A percentile compares a stretch with the other conserved stretches of the same genome.
phyloP scores from a whole-genome alignment of 495 filamentous ascomycete species.

The Jackrogersella multiformis region DNA sequence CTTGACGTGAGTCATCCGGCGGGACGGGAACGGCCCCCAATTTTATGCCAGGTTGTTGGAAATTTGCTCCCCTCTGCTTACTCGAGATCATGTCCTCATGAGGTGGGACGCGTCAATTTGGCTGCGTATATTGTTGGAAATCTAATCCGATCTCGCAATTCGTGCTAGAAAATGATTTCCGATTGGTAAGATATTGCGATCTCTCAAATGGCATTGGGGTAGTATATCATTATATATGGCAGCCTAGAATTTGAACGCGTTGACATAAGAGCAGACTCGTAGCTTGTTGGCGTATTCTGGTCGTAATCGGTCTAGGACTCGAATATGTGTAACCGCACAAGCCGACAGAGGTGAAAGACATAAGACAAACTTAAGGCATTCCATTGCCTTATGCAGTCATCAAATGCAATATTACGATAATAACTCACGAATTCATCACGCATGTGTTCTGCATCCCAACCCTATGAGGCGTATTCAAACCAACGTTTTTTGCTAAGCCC shows the following conservation, averaged over 20 bases:
- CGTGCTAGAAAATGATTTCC: background rate
- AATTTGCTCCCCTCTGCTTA: background rate
- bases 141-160: conserved; percentile 23
- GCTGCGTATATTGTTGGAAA: background rate
- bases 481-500: conserved; percentile 6
- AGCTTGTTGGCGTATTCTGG: background rate
- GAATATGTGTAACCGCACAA: background rate
- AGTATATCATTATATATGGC: background rate
- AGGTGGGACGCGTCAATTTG: conserved; percentile 26
- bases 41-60: background rate
- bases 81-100: background rate
- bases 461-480: background rate
- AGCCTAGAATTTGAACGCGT: conserved; percentile 15
- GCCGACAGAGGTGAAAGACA: background rate
- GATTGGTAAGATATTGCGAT: background rate
- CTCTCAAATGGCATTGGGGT: conserved; percentile 3
- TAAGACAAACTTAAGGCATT: background rate
- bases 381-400: conserved; percentile 12
- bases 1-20: conserved; percentile 33
- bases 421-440: background rate
- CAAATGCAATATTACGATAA: conserved; percentile 7
- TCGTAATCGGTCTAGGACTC: background rate
- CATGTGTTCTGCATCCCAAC: background rate
- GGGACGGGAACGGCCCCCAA: conserved; percentile 3
- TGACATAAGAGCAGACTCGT: background rate